Evolutionary conservation across 805 yeast genomes (phyloP).

Genomic region (Zygoascus tannicola): DNA sequence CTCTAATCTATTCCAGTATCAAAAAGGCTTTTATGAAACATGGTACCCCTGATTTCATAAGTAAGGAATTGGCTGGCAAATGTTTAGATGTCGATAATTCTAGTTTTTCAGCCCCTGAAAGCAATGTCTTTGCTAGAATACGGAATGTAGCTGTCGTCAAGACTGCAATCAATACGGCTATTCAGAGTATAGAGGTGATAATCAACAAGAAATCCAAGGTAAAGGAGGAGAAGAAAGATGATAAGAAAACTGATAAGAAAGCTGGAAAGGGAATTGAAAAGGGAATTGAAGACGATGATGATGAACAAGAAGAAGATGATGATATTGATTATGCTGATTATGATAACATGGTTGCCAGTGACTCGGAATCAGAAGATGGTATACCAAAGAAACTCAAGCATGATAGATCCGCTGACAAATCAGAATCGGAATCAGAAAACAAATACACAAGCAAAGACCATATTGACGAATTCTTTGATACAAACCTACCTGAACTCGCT

Average conservation of each 20-base stretch:
- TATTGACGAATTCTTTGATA: conserved; percentile 32
- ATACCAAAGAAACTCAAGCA: conserved; percentile 32
- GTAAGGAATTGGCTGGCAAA: neutral
- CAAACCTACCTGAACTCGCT: conserved; percentile 55
- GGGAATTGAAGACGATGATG: conserved; percentile 8
- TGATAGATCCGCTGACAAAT: conserved; percentile 14
- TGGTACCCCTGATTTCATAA: neutral
- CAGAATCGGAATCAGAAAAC: conserved; percentile 21
- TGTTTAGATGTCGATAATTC: neutral
- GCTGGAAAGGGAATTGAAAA: neutral
- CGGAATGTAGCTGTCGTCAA: neutral
- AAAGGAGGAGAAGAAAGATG: conserved; percentile 1
- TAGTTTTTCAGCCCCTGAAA: conserved; percentile 6
- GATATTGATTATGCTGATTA: conserved; percentile 1
- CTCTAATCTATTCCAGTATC: conserved; percentile 4
- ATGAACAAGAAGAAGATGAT: conserved; percentile 12
- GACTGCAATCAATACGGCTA: neutral
- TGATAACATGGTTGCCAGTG: conserved; percentile 10
- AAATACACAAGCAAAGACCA: conserved; percentile 30
- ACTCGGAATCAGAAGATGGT: conserved; percentile 16
- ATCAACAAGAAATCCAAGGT: neutral
- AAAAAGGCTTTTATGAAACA: conserved; percentile 6
- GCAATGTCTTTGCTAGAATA: conserved; percentile 13
- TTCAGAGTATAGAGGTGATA: conserved; percentile 1
- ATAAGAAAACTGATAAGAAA: neutral